phyloP scores from a whole-genome alignment of 805 yeast genomes.

The Yamadazyma endophytica region DNA sequence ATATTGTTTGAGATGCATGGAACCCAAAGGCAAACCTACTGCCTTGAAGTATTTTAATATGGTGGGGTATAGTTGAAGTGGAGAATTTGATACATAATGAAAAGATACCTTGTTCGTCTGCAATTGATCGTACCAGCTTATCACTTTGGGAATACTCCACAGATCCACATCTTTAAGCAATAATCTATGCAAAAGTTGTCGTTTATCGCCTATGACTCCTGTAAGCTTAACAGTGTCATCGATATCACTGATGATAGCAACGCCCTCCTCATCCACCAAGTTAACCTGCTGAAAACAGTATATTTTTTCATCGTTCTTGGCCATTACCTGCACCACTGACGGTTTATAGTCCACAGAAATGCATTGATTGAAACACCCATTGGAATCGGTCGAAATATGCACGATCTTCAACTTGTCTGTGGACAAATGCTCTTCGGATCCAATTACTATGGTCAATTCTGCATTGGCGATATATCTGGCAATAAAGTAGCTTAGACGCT shows the following conservation, averaged over 20 bases:
- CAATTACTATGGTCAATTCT: slow-evolving; percentile 51
- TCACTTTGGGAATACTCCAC: slow-evolving; percentile 74
- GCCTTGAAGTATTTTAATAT: slow-evolving; percentile 53
- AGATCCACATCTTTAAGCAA: slow-evolving; percentile 60
- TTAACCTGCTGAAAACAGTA: slow-evolving; percentile 43
- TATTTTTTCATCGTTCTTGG: slow-evolving; percentile 44
- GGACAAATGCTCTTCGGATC: slow-evolving; percentile 38
- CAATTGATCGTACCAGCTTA: slow-evolving; percentile 65
- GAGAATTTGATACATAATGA: slow-evolving; percentile 94
- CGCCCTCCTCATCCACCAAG: slow-evolving; percentile 44
- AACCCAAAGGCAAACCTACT: slow-evolving; percentile 68
- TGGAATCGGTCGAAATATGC: slow-evolving; percentile 50
- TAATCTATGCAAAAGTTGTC: slow-evolving; percentile 75
- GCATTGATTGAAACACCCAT: slow-evolving; percentile 61
- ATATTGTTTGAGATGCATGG: slow-evolving; percentile 85
- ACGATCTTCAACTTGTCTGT: slow-evolving; percentile 21
- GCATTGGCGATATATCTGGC: slow-evolving; percentile 62
- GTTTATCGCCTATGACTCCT: slow-evolving; percentile 85
- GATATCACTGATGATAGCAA: slow-evolving; percentile 81
- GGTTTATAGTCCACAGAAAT: slow-evolving; percentile 61
- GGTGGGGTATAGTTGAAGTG: slow-evolving; percentile 77
- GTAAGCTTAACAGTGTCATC: slow-evolving; percentile 93
- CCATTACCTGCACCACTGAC: slow-evolving; percentile 48
- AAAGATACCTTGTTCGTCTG: slow-evolving; percentile 49
- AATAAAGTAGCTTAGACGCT: slow-evolving; percentile 66